Percentiles rank a stretch among this genome's conserved stretches.
These are phyloP conservation scores for Xylaria acuta DNA, from an alignment of 495 filamentous ascomycete species.

Conservation along the genomic window DNA sequence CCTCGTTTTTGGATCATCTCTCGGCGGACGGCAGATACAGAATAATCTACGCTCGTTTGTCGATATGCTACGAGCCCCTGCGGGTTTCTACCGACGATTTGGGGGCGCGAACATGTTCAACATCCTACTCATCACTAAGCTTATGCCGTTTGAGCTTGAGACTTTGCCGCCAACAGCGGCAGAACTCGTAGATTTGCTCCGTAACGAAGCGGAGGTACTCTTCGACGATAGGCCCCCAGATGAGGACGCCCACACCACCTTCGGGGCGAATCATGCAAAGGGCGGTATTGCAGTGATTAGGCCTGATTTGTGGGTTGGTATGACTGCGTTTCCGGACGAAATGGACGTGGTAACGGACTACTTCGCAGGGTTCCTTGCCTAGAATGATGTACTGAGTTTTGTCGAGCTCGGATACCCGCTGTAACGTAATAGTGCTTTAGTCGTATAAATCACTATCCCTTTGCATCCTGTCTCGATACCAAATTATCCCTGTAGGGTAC, in stretches of 20 bases:
- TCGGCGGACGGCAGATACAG: slow-evolving; percentile 34
- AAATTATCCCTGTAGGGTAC: too few relatives aligned
- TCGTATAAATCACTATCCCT: too few relatives aligned
- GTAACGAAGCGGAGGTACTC: slow-evolving; percentile 24
- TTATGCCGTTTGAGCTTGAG: slow-evolving; percentile 32
- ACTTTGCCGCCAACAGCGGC: neutral
- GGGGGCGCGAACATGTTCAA: slow-evolving; percentile 41
- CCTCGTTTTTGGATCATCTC: slow-evolving; percentile 42
- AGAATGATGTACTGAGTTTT: neutral
- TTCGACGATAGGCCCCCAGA: slow-evolving; percentile 46
- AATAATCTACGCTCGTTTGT: slow-evolving; percentile 31
- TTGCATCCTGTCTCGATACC: too few relatives aligned
- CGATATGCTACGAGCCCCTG: slow-evolving; percentile 5
- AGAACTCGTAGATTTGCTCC: slow-evolving; percentile 22
- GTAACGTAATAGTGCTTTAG: too few relatives aligned
- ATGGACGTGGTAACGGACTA: slow-evolving; percentile 31
- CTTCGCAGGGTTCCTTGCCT: slow-evolving; percentile 35
- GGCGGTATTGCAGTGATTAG: slow-evolving; percentile 40
- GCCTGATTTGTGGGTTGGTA: slow-evolving; percentile 45
- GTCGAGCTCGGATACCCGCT: too few relatives aligned
- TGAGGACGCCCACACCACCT: slow-evolving; percentile 42
- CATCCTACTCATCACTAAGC: slow-evolving; percentile 41
- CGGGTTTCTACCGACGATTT: slow-evolving; percentile 35
- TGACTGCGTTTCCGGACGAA: slow-evolving; percentile 30
- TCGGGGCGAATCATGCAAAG: slow-evolving; percentile 39